phyloP scores from a whole-genome alignment of 306 rosid genomes.

The Coriaria nepalensis region DNA sequence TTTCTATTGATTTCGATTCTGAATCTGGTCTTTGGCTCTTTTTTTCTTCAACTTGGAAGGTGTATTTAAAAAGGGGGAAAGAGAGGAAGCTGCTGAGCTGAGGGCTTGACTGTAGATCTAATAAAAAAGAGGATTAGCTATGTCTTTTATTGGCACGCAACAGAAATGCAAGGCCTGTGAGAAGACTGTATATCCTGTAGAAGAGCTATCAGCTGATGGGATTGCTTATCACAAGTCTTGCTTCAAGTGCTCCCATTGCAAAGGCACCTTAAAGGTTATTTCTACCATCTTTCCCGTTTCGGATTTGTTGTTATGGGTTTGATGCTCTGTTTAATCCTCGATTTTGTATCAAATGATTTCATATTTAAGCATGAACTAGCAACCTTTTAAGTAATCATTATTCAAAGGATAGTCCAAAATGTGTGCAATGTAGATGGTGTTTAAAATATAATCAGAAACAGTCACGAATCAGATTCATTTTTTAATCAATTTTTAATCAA shows the following conservation, averaged over 20 bases:
- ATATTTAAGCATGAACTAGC: too few relatives aligned
- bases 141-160: conserved; percentile 86
- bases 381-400: too few relatives aligned
- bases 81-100: conserved; percentile 5
- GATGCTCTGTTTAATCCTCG: background rate
- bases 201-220: conserved; percentile 89
- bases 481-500: background rate
- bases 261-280: conserved; percentile 81
- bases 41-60: too few relatives aligned
- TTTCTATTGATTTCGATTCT: background rate
- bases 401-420: too few relatives aligned
- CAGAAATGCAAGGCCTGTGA: conserved; percentile 91
- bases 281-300: background rate
- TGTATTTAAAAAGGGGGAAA: background rate
- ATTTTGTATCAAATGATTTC: too few relatives aligned
- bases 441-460: too few relatives aligned
- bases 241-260: conserved; percentile 93
- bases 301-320: background rate
- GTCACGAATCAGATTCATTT: background rate
- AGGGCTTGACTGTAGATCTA: conserved; percentile 35
- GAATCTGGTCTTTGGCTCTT: too few relatives aligned
- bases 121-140: conserved; percentile 18
- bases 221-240: conserved; percentile 78
- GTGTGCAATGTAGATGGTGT: too few relatives aligned
- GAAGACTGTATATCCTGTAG: conserved; percentile 89